phyloP scores from a whole-genome alignment of 768 basidiomycete genomes.

The Hygrophorus russula region DNA sequence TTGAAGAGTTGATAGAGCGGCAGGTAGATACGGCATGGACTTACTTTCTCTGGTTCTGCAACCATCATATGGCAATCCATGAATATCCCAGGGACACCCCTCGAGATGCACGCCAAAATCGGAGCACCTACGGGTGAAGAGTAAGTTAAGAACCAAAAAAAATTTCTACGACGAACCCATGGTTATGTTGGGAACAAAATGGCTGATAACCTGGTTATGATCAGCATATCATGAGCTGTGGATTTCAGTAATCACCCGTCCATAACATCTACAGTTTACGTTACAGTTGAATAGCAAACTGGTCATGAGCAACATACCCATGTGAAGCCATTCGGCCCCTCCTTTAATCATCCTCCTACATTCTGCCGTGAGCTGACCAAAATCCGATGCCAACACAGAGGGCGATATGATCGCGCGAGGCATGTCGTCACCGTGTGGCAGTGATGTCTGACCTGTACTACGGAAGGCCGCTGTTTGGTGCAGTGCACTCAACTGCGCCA shows the following conservation, averaged over 20 bases:
- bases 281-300: background rate
- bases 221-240: background rate
- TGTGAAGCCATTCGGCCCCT: constrained; percentile 97
- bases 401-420: constrained; percentile 90
- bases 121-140: constrained; percentile 57
- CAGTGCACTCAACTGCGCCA: too few species aligned
- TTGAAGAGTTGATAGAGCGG: background rate
- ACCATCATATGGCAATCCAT: constrained; percentile 99
- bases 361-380: constrained; percentile 90
- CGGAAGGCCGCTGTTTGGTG: background rate
- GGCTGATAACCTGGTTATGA: constrained; percentile 33
- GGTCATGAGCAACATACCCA: constrained; percentile 46
- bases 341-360: constrained; percentile 93
- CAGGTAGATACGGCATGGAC: constrained; percentile 1
- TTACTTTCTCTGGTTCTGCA: constrained; percentile 77
- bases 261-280: constrained; percentile 69
- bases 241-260: constrained; percentile 54
- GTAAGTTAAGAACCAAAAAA: background rate
- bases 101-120: constrained; percentile 73
- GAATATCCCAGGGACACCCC: constrained; percentile 87
- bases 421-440: constrained; percentile 31
- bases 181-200: constrained; percentile 98
- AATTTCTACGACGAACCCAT: constrained; percentile 52
- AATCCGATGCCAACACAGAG: constrained; percentile 94
- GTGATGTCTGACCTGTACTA: background rate